Evolutionary conservation across 768 basidiomycete genomes (phyloP).

Genomic region (Russula dissimulans): DNA sequence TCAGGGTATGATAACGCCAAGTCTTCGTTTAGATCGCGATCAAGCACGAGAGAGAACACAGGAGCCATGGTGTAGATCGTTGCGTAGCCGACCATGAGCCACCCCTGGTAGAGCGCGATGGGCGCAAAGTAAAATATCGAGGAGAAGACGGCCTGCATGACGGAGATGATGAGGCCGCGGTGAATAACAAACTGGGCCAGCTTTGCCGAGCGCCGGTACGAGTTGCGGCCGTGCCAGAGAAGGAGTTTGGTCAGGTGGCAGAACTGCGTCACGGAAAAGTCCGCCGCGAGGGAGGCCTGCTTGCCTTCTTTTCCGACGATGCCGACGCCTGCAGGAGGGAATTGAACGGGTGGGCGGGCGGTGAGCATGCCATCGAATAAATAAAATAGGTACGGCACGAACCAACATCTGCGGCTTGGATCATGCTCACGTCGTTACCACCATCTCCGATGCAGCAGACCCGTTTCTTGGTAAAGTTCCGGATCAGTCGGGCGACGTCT

Average conservation of each 20-base stretch:
- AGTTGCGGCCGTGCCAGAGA: slow-evolving; percentile 97
- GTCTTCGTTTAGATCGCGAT: slow-evolving; percentile 93
- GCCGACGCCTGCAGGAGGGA: slow-evolving; percentile 58
- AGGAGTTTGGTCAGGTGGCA: slow-evolving; percentile 91
- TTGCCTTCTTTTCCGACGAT: slow-evolving; percentile 99
- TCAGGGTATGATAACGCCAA: slow-evolving; percentile 93
- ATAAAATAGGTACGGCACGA: slow-evolving; percentile 28
- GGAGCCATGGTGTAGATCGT: slow-evolving; percentile 98
- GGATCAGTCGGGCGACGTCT: slow-evolving; percentile 90
- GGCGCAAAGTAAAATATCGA: slow-evolving; percentile 92
- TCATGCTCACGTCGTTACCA: slow-evolving; percentile 99
- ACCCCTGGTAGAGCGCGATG: slow-evolving; percentile 95
- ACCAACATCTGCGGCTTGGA: slow-evolving; percentile 98
- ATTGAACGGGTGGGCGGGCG: background rate
- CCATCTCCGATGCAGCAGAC: slow-evolving; percentile 99
- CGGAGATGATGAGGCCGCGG: slow-evolving; percentile 89
- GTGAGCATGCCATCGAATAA: slow-evolving; percentile 17
- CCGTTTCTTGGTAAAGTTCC: slow-evolving; percentile 82
- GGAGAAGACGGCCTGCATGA: slow-evolving; percentile 96
- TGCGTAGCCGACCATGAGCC: slow-evolving; percentile 95
- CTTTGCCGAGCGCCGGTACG: slow-evolving; percentile 95
- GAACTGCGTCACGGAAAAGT: slow-evolving; percentile 98
- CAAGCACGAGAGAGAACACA: slow-evolving; percentile 93
- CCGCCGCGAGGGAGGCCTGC: slow-evolving; percentile 97
- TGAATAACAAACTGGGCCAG: slow-evolving; percentile 98